Evolutionary conservation across 176 grass and related monocot genomes (phyloP).

Genomic region (Cenchrus purpureus): DNA sequence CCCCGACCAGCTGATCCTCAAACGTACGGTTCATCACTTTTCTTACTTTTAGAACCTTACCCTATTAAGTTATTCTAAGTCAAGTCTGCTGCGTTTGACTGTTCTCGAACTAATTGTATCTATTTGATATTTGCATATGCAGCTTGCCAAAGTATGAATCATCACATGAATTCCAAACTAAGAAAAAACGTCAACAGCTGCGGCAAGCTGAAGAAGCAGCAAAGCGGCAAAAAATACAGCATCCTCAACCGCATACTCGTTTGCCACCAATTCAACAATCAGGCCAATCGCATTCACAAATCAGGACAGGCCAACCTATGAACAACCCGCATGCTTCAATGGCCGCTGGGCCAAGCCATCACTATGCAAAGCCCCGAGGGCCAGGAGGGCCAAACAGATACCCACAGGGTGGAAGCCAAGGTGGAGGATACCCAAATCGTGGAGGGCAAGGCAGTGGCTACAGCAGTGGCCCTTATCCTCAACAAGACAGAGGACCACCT

Average conservation of each 20-base stretch:
- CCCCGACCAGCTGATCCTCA: slow-evolving; percentile 76
- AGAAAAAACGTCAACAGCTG: slow-evolving; percentile 91
- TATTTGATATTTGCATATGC: slow-evolving; percentile 25
- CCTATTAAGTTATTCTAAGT: slow-evolving; percentile 3
- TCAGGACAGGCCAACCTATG: slow-evolving; percentile 69
- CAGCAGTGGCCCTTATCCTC: slow-evolving; percentile 62
- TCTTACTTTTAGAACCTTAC: background rate
- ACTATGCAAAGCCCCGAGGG: slow-evolving; percentile 75
- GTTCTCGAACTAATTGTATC: background rate
- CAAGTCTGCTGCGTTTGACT: background rate
- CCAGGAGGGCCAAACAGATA: slow-evolving; percentile 76
- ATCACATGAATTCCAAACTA: slow-evolving; percentile 88
- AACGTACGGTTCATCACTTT: slow-evolving; percentile 44
- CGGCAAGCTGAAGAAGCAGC: slow-evolving; percentile 84
- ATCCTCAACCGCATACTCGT: slow-evolving; percentile 77
- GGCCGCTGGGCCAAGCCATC: slow-evolving; percentile 64
- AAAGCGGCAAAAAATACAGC: slow-evolving; percentile 84
- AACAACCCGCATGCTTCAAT: slow-evolving; percentile 52
- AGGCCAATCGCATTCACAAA: slow-evolving; percentile 65
- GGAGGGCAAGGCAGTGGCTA: slow-evolving; percentile 72
- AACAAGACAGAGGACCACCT: slow-evolving; percentile 61
- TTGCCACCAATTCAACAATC: slow-evolving; percentile 82
- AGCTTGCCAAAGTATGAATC: slow-evolving; percentile 87
- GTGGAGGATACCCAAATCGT: slow-evolving; percentile 60
- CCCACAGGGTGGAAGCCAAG: slow-evolving; percentile 60